Evolutionary conservation across 805 yeast species (phyloP).

Genomic region (Torulaspora gathmanii): DNA sequence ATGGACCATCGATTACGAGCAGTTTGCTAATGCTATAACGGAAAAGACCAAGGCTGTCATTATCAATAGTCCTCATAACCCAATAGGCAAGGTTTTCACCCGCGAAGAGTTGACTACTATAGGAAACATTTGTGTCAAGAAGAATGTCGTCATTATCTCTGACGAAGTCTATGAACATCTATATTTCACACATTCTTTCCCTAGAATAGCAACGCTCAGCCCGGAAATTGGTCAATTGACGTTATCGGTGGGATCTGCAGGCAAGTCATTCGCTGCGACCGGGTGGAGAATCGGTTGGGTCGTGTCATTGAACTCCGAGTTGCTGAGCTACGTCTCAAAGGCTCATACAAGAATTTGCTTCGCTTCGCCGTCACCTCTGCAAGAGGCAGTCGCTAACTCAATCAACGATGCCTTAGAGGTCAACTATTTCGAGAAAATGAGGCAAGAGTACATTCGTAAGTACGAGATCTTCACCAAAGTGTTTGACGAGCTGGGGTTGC

Average conservation of each 20-base stretch:
- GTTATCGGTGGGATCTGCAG: conserved; percentile 92
- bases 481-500: conserved; percentile 82
- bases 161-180: conserved; percentile 96
- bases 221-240: conserved; percentile 79
- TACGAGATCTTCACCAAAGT: conserved; percentile 67
- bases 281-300: conserved; percentile 99
- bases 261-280: conserved; percentile 97
- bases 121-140: conserved; percentile 78
- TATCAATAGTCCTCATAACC: conserved; percentile 93
- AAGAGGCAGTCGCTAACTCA: conserved; percentile 85
- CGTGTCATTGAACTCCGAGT: conserved; percentile 69
- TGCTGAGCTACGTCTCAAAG: conserved; percentile 72
- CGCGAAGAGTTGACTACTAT: conserved; percentile 66
- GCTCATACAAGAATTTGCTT: conserved; percentile 96
- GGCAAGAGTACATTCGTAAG: conserved; percentile 63
- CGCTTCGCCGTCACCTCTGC: conserved; percentile 84
- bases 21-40: conserved; percentile 65
- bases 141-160: conserved; percentile 76
- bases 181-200: conserved; percentile 61
- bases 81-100: conserved; percentile 86
- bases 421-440: conserved; percentile 66
- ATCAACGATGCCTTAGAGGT: conserved; percentile 55
- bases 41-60: conserved; percentile 79
- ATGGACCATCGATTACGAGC: conserved; percentile 81
- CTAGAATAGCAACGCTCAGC: conserved; percentile 76